These are phyloP conservation scores for Raffaelea ambrosiae DNA, from an alignment of 2,329 filamentous ascomycete genomes.

Conservation along the genomic window DNA sequence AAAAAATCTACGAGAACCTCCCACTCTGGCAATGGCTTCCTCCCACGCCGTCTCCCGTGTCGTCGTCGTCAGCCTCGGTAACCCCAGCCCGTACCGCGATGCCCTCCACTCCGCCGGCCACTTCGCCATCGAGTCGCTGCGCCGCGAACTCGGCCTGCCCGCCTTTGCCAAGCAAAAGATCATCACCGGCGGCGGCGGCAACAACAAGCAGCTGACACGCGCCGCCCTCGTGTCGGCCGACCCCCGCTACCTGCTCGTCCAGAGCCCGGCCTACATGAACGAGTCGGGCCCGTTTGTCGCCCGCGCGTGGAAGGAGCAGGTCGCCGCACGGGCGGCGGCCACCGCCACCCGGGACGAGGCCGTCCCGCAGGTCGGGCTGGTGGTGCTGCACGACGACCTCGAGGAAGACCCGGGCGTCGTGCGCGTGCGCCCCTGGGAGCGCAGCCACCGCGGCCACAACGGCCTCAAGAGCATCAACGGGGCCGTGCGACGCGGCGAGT, in stretches of 20 bases:
- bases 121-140: slow-evolving; percentile 57
- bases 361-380: slow-evolving; percentile 33
- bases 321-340: slow-evolving; percentile 19
- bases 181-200: no score
- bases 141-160: slow-evolving; percentile 40
- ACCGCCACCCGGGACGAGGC: slow-evolving; percentile 16
- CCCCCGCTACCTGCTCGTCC: slow-evolving; percentile 56
- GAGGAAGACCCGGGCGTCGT: slow-evolving; percentile 64
- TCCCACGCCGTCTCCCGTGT: slow-evolving; percentile 31
- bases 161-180: slow-evolving; percentile 36
- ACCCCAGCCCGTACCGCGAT: slow-evolving; percentile 64
- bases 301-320: slow-evolving; percentile 45
- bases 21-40: no score
- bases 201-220: no score
- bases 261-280: slow-evolving; percentile 79
- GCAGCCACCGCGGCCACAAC: slow-evolving; percentile 64
- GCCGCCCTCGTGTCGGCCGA: slow-evolving; percentile 39
- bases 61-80: slow-evolving; percentile 81
- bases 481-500: slow-evolving; percentile 33
- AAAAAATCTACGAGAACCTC: no score
- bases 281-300: slow-evolving; percentile 64
- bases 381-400: slow-evolving; percentile 85
- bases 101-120: slow-evolving; percentile 88
- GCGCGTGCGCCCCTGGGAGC: slow-evolving; percentile 51
- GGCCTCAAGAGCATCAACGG: slow-evolving; percentile 60